These are phyloP conservation scores for Pyrus pyrifolia DNA, from an alignment of 306 rosid species.

Conservation along the genomic window DNA sequence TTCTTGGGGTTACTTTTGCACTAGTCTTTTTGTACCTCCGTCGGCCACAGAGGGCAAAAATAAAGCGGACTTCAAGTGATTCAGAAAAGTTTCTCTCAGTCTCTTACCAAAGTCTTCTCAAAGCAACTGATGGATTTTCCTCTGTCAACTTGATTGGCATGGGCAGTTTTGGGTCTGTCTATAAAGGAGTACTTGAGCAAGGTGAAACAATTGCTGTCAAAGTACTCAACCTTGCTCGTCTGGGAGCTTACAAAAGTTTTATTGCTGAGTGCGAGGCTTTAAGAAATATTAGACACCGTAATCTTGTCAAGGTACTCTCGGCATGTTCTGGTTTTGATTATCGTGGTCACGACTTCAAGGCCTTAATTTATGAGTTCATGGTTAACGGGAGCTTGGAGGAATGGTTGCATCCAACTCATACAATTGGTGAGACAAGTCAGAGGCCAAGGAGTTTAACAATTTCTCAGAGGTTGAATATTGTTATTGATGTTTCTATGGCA, in stretches of 20 bases:
- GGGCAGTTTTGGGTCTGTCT: background rate
- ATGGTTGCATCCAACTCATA: conserved; percentile 22
- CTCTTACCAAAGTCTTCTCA: background rate
- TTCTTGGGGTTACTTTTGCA: background rate
- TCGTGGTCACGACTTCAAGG: conserved; percentile 26
- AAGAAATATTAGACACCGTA: conserved; percentile 23
- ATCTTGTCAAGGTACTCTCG: conserved; percentile 38
- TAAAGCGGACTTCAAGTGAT: background rate
- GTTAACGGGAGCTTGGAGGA: conserved; percentile 22
- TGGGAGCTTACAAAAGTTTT: conserved; percentile 35
- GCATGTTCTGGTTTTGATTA: conserved; percentile 14
- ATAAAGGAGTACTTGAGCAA: conserved; percentile 14
- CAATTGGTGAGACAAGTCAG: background rate
- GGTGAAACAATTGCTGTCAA: conserved; percentile 8
- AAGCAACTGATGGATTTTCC: conserved; percentile 15
- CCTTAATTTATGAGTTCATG: conserved; percentile 35
- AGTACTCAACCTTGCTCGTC: conserved; percentile 21
- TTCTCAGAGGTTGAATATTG: conserved; percentile 20
- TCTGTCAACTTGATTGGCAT: conserved; percentile 18
- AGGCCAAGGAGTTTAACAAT: conserved; percentile 8
- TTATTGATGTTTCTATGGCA: conserved; percentile 28
- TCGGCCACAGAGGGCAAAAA: background rate
- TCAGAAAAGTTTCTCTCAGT: background rate
- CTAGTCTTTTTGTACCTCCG: background rate
- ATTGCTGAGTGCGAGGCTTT: conserved; percentile 28